Base-by-base conservation (phyloP, 2,329 filamentous ascomycete species). In the Dothidotthia symphoricarpi region DNA sequence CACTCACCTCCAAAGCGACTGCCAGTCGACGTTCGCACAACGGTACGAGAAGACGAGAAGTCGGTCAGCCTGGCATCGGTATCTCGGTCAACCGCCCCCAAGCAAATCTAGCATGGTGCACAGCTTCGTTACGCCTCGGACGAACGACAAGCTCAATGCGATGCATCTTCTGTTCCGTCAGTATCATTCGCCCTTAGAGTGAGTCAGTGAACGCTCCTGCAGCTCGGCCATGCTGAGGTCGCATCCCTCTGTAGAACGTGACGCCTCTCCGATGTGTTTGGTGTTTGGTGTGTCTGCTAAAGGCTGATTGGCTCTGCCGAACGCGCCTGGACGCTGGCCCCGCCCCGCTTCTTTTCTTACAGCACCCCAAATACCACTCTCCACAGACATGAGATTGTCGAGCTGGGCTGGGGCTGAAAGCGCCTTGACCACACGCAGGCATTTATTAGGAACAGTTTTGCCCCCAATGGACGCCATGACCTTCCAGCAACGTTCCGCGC, bases 321-420 rank as follows among this genome's bases (percentile, higher is more conserved):
- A 51, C 47, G 43, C 34, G 41, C 39, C 43, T 47, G 41, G 53
- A 56, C 63, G 55, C 62, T 53, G 36, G 61, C 56, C 57, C 19
- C 19, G 19, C 19, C 19, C 62, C 62, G 55, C 58, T 62, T 41
- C 33, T 55, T 59, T 56, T 55, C 57, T 61, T 41, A 58, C 54
- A 43, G 41, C 32, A 24, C 51, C 51, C 59, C 57, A 52, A 53
- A 61, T 60, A 61, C 62, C 61, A 54, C 53, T 45, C 45, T 39
- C 36, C 43, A 47, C 36, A 45, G 43, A 32, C 37, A 45, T 42
- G 39, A 49, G 51, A 44, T 51, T 41, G 47, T 51, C 46, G 47
- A 53, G 54, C 52, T 47, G 43, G 43, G 39, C 44, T 59, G 60
- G 55, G 59, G 61, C 61, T 62, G 57, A 62, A 53, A 55, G 37